These are phyloP conservation scores for Lichtheimia corymbifera DNA, from an alignment of 371 early-diverging fungal genomes.

Conservation along the genomic window DNA sequence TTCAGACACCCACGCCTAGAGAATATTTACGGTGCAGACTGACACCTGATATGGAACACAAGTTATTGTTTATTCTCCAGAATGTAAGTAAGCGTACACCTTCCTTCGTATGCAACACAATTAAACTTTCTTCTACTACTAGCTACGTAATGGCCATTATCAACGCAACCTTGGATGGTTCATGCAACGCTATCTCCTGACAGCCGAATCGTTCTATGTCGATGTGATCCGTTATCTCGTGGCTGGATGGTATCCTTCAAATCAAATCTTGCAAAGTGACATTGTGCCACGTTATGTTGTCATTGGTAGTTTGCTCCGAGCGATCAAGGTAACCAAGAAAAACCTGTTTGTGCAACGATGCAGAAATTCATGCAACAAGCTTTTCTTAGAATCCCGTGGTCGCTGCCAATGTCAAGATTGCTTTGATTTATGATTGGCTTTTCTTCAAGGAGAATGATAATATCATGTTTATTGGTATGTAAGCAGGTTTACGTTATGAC, in stretches of 20 bases:
- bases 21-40: conserved; percentile 63
- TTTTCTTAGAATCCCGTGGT: conserved; percentile 44
- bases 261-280: conserved; percentile 69
- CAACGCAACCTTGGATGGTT: conserved; percentile 72
- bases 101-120: background rate
- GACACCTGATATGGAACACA: conserved; percentile 74
- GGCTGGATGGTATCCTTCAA: conserved; percentile 79
- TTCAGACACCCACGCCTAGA: conserved; percentile 65
- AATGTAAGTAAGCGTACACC: conserved; percentile 34
- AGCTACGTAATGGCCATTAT: conserved; percentile 54
- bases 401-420: conserved; percentile 70
- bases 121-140: background rate
- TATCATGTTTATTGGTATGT: conserved; percentile 76
- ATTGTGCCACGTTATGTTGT: conserved; percentile 79
- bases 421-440: conserved; percentile 81
- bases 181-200: conserved; percentile 57
- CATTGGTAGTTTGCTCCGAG: conserved; percentile 63
- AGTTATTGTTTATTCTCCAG: conserved; percentile 70
- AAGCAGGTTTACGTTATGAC: background rate
- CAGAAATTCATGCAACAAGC: background rate
- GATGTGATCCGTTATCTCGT: conserved; percentile 81
- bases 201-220: conserved; percentile 60
- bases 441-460: conserved; percentile 68
- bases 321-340: conserved; percentile 49
- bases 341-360: background rate